Evolutionary conservation across 345 rosid species (phyloP).

Genomic region (Brassica rapa): DNA sequence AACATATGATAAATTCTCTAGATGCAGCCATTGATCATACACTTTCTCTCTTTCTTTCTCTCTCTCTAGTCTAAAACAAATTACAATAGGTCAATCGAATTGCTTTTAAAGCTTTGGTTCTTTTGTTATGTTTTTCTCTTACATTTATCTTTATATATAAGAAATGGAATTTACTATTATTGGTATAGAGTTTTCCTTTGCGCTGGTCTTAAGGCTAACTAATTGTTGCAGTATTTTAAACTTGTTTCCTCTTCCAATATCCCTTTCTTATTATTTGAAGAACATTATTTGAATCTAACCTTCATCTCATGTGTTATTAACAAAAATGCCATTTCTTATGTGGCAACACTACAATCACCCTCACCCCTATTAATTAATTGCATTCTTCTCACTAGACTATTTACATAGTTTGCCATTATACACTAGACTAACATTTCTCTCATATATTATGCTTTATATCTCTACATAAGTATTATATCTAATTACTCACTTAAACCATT

Average conservation of each 20-base stretch:
- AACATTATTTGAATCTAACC: no score
- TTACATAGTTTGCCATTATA: no score
- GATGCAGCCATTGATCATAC: conserved; percentile 33
- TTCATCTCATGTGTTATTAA: no score
- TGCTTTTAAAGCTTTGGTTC: background rate
- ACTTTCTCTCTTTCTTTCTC: background rate
- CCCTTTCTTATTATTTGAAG: no score
- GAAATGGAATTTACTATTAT: conserved; percentile 28
- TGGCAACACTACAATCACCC: no score
- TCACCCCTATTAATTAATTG: no score
- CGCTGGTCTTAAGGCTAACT: conserved; percentile 39
- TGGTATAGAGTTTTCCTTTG: conserved; percentile 13
- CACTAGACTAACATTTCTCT: no score
- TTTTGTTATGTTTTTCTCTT: conserved; percentile 13
- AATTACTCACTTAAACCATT: no score
- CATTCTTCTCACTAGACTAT: no score
- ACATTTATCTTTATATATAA: conserved; percentile 22
- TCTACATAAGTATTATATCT: no score
- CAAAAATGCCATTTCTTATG: no score
- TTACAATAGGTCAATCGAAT: background rate
- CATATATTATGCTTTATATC: no score
- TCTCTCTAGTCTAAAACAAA: conserved; percentile 1
- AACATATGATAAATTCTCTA: conserved; percentile 29
- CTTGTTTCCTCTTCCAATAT: background rate
- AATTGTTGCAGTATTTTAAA: conserved; percentile 11